Evolutionary conservation across 169 alveolate genomes (phyloP).

Genomic region (Babesia sp.): DNA sequence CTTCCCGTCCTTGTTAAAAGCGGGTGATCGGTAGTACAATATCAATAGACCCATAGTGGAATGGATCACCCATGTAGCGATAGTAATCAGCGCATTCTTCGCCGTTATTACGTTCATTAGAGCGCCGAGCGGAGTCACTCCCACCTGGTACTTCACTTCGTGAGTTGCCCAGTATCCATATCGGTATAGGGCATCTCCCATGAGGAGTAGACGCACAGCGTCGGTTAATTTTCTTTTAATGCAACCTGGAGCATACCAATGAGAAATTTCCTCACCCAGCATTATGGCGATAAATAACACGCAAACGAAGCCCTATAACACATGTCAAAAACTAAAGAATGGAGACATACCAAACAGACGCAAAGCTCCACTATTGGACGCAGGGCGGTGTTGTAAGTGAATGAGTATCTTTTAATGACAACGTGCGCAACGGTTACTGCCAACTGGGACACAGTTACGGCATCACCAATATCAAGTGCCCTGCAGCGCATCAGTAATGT

Average conservation of each 20-base stretch:
- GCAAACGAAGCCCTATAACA: slow-evolving; percentile 15
- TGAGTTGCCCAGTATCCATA: not conserved
- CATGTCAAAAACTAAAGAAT: not conserved
- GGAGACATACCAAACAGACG: slow-evolving; percentile 6
- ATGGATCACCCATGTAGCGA: not conserved
- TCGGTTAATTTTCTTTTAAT: slow-evolving; percentile 3
- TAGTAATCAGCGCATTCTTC: slow-evolving; percentile 9
- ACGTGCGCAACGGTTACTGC: not conserved
- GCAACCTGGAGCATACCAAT: not conserved
- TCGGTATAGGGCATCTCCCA: not conserved
- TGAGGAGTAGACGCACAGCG: not conserved
- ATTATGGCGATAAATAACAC: not conserved
- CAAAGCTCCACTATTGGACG: slow-evolving; percentile 6
- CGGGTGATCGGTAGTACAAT: not conserved
- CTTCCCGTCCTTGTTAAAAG: not conserved
- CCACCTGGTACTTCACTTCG: not conserved
- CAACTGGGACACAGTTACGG: slow-evolving; percentile 10
- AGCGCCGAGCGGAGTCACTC: not conserved
- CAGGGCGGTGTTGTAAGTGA: not conserved
- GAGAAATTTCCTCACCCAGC: not conserved
- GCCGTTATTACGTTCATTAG: not conserved
- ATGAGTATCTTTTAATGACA: not conserved
- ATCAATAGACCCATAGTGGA: not conserved
- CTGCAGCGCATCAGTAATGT: too few species aligned
- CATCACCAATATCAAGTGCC: slow-evolving; percentile 9